Conservation (phyloP, 2,329 filamentous ascomycete species). For the Aspergillus jensenii region DNA sequence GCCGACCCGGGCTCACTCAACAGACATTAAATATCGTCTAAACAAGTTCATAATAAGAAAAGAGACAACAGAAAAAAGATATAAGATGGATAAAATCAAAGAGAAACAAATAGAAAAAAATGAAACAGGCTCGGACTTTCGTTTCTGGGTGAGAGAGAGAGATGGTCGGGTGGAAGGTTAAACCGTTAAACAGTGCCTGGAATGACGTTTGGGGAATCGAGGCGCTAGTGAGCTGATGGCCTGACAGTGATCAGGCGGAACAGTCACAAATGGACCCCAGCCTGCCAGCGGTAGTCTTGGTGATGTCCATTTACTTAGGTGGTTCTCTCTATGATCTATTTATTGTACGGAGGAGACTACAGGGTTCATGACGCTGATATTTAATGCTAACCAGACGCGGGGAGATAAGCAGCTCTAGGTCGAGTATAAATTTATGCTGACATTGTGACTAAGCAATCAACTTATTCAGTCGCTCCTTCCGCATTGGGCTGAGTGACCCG, state of each 20-base stretch:
- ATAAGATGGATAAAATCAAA: neutral
- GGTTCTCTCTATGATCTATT: neutral
- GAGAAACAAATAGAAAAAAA: slow-evolving; percentile 5
- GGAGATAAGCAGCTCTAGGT: neutral
- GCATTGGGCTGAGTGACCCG: neutral
- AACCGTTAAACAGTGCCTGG: slow-evolving; percentile 14
- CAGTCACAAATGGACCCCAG: slow-evolving; percentile 15
- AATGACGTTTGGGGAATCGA: slow-evolving; percentile 33
- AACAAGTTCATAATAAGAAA: slow-evolving; percentile 21
- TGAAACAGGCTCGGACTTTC: slow-evolving; percentile 5
- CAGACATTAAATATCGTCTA: slow-evolving; percentile 27
- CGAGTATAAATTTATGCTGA: neutral
- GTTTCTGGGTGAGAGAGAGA: neutral
- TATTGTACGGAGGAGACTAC: neutral
- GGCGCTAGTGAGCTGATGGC: slow-evolving; percentile 17
- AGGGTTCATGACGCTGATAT: neutral
- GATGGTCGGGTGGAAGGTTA: slow-evolving; percentile 12
- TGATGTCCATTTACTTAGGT: neutral
- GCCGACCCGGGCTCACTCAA: slow-evolving; percentile 32
- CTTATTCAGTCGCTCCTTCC: neutral
- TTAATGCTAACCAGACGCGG: neutral
- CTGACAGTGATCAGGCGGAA: slow-evolving; percentile 24
- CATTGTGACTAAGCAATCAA: neutral
- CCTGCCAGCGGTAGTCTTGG: slow-evolving; percentile 18
- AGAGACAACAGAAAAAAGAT: slow-evolving; percentile 7